A percentile compares a stretch with the other conserved stretches of the same genome.
Conservation (phyloP, 2,329 filamentous ascomycete genomes). For the Hortaea sp. region DNA sequence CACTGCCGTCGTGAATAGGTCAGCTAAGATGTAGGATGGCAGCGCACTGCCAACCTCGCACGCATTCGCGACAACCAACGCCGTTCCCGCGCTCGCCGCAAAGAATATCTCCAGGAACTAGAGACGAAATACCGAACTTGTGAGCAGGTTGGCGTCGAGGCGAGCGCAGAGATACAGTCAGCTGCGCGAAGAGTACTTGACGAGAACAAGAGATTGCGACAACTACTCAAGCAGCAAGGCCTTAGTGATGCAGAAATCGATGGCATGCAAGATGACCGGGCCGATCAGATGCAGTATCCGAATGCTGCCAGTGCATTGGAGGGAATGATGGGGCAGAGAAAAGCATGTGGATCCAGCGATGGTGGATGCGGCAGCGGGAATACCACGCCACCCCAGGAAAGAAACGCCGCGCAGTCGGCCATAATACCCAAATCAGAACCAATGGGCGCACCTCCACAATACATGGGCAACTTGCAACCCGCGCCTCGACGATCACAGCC, state of each 20-base stretch:
- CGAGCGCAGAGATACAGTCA: conserved; percentile 60
- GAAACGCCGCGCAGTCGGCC: not conserved
- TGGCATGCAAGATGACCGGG: conserved; percentile 1
- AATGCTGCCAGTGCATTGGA: conserved; percentile 5
- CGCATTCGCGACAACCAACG: conserved; percentile 70
- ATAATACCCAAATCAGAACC: not conserved
- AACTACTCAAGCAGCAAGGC: conserved; percentile 49
- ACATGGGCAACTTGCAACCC: not conserved
- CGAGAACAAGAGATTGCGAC: conserved; percentile 57
- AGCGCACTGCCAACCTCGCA: conserved; percentile 34
- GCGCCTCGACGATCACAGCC: not conserved
- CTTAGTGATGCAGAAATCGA: conserved; percentile 47
- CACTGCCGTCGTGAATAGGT: not conserved
- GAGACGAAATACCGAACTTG: conserved; percentile 54
- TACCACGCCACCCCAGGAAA: not conserved
- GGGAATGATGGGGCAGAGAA: conserved; percentile 5
- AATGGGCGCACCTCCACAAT: not conserved
- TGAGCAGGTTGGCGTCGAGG: conserved; percentile 56
- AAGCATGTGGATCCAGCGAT: conserved; percentile 4
- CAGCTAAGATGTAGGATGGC: not conserved
- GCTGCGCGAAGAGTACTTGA: conserved; percentile 59
- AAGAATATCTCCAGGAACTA: conserved; percentile 62
- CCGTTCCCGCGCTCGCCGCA: conserved; percentile 61
- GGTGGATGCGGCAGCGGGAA: not conserved
- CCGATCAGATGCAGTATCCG: conserved; percentile 5